Evolutionary conservation across 495 filamentous ascomycete species (phyloP).

Genomic region (Amniculicola lignicola): DNA sequence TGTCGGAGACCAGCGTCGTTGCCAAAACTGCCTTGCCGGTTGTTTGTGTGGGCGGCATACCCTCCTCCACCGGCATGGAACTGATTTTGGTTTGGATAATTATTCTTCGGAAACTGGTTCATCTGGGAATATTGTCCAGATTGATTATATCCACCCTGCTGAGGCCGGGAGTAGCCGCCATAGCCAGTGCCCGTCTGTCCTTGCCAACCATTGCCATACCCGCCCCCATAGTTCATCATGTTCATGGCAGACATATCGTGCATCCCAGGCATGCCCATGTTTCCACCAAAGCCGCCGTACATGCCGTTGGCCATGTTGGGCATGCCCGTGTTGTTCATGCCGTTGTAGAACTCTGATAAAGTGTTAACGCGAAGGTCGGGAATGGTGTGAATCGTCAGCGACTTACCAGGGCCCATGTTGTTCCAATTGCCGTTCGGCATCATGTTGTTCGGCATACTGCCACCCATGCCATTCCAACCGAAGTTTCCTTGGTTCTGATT

Average conservation of each 20-base stretch:
- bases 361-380: not conserved
- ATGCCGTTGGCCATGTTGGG: slow-evolving; percentile 66
- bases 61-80: slow-evolving; percentile 43
- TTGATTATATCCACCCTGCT: slow-evolving; percentile 63
- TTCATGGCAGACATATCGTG: slow-evolving; percentile 67
- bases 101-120: slow-evolving; percentile 56
- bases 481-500: slow-evolving; percentile 55
- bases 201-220: slow-evolving; percentile 52
- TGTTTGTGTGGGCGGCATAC: slow-evolving; percentile 19
- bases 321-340: slow-evolving; percentile 42
- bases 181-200: slow-evolving; percentile 78
- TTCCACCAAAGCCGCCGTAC: slow-evolving; percentile 47
- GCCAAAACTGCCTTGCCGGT: slow-evolving; percentile 56
- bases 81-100: slow-evolving; percentile 48
- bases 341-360: slow-evolving; percentile 4
- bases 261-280: slow-evolving; percentile 71
- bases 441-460: slow-evolving; percentile 64
- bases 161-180: slow-evolving; percentile 59
- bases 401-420: slow-evolving; percentile 76
- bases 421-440: slow-evolving; percentile 63
- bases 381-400: not conserved
- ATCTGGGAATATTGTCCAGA: slow-evolving; percentile 52
- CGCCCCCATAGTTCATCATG: slow-evolving; percentile 60
- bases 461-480: slow-evolving; percentile 66
- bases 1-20: slow-evolving; percentile 19